Evolutionary conservation across 768 basidiomycete genomes (phyloP).

Genomic region (Fomitopsis pulvina): DNA sequence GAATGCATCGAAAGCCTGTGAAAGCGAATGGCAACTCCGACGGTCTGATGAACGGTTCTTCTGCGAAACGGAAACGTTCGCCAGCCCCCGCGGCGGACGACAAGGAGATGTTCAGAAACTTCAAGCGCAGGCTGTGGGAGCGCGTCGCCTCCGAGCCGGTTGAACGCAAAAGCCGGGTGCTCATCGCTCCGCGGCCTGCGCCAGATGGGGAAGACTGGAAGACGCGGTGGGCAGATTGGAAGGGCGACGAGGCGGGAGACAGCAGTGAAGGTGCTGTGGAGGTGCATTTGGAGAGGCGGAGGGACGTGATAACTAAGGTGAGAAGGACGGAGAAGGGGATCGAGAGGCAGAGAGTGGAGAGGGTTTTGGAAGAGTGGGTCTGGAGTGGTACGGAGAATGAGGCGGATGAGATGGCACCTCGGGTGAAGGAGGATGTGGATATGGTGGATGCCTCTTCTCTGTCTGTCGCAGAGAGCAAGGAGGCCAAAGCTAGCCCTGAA

Average conservation of each 20-base stretch:
- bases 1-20: slow-evolving; percentile 30
- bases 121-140: slow-evolving; percentile 66
- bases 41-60: slow-evolving; percentile 15
- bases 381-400: slow-evolving; percentile 31
- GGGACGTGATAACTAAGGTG: slow-evolving; percentile 50
- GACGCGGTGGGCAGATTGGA: slow-evolving; percentile 24
- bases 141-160: slow-evolving; percentile 34
- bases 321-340: slow-evolving; percentile 48
- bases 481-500: background rate
- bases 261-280: slow-evolving; percentile 17
- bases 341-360: slow-evolving; percentile 68
- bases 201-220: slow-evolving; percentile 36
- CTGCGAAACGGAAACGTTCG: slow-evolving; percentile 24
- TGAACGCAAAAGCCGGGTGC: slow-evolving; percentile 33
- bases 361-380: slow-evolving; percentile 60
- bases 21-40: slow-evolving; percentile 29
- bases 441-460: background rate
- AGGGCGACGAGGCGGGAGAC: slow-evolving; percentile 11
- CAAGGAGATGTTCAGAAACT: slow-evolving; percentile 47
- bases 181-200: slow-evolving; percentile 33
- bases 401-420: background rate
- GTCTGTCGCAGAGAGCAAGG: slow-evolving; percentile 3
- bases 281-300: slow-evolving; percentile 37
- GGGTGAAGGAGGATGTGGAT: background rate
- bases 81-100: slow-evolving; percentile 13